Percentiles rank a stretch among this genome's conserved stretches.
Evolutionary conservation across 352 stramenopile species (phyloP).

Genomic region (Phytophthora fragariae): DNA sequence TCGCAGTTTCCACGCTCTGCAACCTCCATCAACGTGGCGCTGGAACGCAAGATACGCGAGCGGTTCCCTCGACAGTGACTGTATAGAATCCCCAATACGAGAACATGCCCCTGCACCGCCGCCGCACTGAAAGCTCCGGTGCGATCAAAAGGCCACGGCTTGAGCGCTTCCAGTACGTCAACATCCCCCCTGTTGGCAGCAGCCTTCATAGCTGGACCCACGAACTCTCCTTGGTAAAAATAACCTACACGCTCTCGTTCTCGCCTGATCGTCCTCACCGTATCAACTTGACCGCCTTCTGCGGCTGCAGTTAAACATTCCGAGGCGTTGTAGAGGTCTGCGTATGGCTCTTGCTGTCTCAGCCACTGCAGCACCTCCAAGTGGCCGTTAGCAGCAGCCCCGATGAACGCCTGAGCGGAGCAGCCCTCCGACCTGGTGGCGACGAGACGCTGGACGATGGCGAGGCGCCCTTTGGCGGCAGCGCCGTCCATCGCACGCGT

Average conservation of each 20-base stretch:
- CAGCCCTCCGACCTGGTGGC: constrained; percentile 13
- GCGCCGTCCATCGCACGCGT: constrained; percentile 23
- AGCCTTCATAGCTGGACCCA: not conserved
- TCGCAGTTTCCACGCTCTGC: not conserved
- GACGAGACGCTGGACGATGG: constrained; percentile 2
- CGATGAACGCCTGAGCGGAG: constrained; percentile 4
- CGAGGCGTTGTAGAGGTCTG: not conserved
- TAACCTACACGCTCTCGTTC: not conserved
- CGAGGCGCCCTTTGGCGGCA: not conserved
- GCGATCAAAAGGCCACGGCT: not conserved
- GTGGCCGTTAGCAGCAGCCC: constrained; percentile 5
- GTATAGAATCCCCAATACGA: not conserved
- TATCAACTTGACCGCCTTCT: not conserved
- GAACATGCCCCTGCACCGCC: not conserved
- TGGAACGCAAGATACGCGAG: not conserved
- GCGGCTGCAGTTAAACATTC: not conserved
- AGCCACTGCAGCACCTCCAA: constrained; percentile 11
- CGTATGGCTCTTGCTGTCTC: not conserved
- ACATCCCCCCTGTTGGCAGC: not conserved
- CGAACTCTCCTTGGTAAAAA: not conserved
- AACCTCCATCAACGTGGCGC: not conserved
- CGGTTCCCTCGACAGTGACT: not conserved
- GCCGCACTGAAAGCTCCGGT: not conserved
- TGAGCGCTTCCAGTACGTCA: not conserved
- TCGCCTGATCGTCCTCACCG: not conserved